These are phyloP conservation scores for Tylopilus balloui DNA, from an alignment of 768 basidiomycete species.

Conservation along the genomic window DNA sequence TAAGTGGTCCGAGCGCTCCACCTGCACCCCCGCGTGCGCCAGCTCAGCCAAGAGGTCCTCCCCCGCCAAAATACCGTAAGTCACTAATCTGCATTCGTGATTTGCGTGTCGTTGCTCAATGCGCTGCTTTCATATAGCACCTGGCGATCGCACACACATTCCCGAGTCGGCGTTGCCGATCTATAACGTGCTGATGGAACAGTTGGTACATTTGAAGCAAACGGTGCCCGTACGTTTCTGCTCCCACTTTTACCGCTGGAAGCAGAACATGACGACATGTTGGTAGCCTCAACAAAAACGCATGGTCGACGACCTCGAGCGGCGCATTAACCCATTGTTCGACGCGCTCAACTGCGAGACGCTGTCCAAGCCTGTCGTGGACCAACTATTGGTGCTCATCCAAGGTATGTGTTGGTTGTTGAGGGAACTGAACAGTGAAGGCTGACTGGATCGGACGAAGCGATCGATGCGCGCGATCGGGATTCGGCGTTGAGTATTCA, in stretches of 20 bases:
- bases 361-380: slow-evolving; percentile 63
- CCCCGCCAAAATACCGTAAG: slow-evolving; percentile 58
- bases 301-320: slow-evolving; percentile 80
- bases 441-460: slow-evolving; percentile 36
- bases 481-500: slow-evolving; percentile 78
- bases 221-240: slow-evolving; percentile 61
- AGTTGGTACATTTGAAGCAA: slow-evolving; percentile 66
- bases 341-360: slow-evolving; percentile 92
- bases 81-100: slow-evolving; percentile 6
- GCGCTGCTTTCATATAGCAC: slow-evolving; percentile 44
- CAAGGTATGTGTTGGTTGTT: slow-evolving; percentile 51
- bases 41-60: slow-evolving; percentile 36
- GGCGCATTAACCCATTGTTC: slow-evolving; percentile 80
- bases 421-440: neutral
- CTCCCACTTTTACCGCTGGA: neutral
- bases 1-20: slow-evolving; percentile 23
- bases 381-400: slow-evolving; percentile 65
- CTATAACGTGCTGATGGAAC: slow-evolving; percentile 59
- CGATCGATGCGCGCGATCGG: slow-evolving; percentile 77
- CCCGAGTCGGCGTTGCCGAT: slow-evolving; percentile 63
- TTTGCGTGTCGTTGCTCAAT: neutral
- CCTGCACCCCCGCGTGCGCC: slow-evolving; percentile 28
- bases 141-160: slow-evolving; percentile 91
- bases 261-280: slow-evolving; percentile 1
- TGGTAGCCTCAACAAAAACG: slow-evolving; percentile 78